Conservation (phyloP, 176 grass and related monocot genomes). For the Musa beccarii region DNA sequence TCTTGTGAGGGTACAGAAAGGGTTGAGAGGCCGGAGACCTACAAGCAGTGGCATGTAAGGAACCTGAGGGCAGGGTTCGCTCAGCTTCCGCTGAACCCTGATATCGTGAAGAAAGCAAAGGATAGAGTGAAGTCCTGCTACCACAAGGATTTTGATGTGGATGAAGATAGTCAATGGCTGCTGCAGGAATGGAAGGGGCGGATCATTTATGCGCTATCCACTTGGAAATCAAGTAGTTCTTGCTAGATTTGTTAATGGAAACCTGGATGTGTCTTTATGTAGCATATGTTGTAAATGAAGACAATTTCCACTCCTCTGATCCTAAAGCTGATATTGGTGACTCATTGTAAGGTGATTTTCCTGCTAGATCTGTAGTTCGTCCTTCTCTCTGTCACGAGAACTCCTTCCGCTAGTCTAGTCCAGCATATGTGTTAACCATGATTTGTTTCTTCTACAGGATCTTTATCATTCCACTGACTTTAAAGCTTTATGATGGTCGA, state of each 20-base stretch:
- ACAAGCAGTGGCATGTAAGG: conserved; percentile 36
- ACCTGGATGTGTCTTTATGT: neutral
- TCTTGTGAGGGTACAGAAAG: conserved; percentile 42
- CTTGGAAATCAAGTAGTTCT: conserved; percentile 14
- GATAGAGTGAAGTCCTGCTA: conserved; percentile 15
- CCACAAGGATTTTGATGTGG: conserved; percentile 36
- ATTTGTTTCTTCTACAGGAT: too few relatives aligned
- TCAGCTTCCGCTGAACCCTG: conserved; percentile 18
- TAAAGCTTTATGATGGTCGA: too few relatives aligned
- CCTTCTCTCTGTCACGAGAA: too few relatives aligned
- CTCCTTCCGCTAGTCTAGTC: too few relatives aligned
- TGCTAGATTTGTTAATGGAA: neutral
- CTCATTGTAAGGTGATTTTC: neutral
- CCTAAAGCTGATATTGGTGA: neutral
- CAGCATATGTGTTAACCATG: too few relatives aligned
- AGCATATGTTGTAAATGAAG: neutral
- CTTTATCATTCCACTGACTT: too few relatives aligned
- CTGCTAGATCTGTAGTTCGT: neutral
- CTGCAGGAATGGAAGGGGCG: conserved; percentile 46
- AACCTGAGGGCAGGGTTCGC: conserved; percentile 22
- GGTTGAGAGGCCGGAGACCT: conserved; percentile 40
- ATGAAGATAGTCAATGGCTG: conserved; percentile 29
- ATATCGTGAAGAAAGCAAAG: neutral
- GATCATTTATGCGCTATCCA: conserved; percentile 22
- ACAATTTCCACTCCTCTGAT: neutral